Base-by-base conservation (phyloP, 176 grass and related monocot genomes). In the Guadua angustifolia region DNA sequence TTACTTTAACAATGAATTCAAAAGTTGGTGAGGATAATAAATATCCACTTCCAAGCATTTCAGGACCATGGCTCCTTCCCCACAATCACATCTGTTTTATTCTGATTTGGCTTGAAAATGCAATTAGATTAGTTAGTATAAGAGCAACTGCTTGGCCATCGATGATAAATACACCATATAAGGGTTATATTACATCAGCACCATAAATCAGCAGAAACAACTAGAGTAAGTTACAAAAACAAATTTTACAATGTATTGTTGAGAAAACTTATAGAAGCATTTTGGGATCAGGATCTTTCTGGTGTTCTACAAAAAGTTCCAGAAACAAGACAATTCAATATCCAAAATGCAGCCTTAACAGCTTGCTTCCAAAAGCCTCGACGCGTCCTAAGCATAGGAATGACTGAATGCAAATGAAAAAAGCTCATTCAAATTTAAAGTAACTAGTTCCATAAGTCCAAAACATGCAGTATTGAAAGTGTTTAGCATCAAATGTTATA, bases 261-360 rank as follows among this genome's bases (percentile, higher is more conserved):
- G 13, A n/a, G 70, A 58, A 17, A 77, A 87, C 85, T 87, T 87
- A 87, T 84, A 62, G 75, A 84, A 26, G 50, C 47, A 19, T 45
- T 39, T 61, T 69, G 84, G 21, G 89, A 84, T 69, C 7, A 12
- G 22, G 84, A 91, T 84, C 71, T 91, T 57, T 84, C 77, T 68
- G 67, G 66, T 52, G 89, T 87, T 91, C 89, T 91, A 84, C 84
- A 91, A 91, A 91, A 74, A 77, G 51, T 75, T 89, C 61, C 69
- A 87, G 75, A 84, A 87, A 87, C 67, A 86, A 72, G 43, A 62
- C 13, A 79, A 79, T 86, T 90, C 71, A 90, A 79, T 86, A 90
- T 83, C 83, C 80, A 83, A 58, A 80, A 75, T 77, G 79, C 65
- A 50, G 71, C 42, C 80, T 89, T 75, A 85, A 80, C 62, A 76